These are phyloP conservation scores for Kregervanrija pseudodelftensis DNA, from an alignment of 805 yeast species.

Conservation along the genomic window DNA sequence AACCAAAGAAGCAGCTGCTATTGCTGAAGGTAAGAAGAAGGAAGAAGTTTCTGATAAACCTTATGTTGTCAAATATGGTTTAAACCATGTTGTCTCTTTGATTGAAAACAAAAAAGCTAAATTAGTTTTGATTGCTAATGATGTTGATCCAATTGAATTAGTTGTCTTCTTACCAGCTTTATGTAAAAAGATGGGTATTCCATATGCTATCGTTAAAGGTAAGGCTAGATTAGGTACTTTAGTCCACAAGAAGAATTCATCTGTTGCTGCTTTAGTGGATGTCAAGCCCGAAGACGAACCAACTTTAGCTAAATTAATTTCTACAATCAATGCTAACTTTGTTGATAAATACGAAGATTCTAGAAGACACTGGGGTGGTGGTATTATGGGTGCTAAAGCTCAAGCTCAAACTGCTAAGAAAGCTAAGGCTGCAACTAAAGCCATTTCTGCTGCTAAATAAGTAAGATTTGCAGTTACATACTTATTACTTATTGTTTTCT, in stretches of 20 bases:
- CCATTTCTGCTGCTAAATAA: conserved; percentile 58
- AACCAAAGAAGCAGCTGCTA: conserved; percentile 97
- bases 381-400: conserved; percentile 94
- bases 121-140: conserved; percentile 95
- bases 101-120: conserved; percentile 98
- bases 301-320: conserved; percentile 84
- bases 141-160: conserved; percentile 98
- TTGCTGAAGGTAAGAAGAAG: conserved; percentile 96
- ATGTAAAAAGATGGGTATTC: conserved; percentile 99
- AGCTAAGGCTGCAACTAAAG: conserved; percentile 38
- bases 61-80: conserved; percentile 94
- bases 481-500: too few relatives aligned
- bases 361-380: conserved; percentile 99
- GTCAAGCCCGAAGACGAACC: conserved; percentile 92
- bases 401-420: conserved; percentile 75
- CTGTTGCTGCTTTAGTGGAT: conserved; percentile 96
- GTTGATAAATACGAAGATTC: conserved; percentile 88
- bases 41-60: conserved; percentile 97
- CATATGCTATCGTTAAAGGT: conserved; percentile 97
- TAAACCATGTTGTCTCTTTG: conserved; percentile 96
- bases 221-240: conserved; percentile 97
- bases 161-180: conserved; percentile 97
- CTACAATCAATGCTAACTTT: conserved; percentile 92
- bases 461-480: too few relatives aligned
- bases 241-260: conserved; percentile 95